Evolutionary conservation across 768 basidiomycete genomes (phyloP), one percentile per base, ranked within the genome.

Genomic region (Phanerochaete sordida): DNA sequence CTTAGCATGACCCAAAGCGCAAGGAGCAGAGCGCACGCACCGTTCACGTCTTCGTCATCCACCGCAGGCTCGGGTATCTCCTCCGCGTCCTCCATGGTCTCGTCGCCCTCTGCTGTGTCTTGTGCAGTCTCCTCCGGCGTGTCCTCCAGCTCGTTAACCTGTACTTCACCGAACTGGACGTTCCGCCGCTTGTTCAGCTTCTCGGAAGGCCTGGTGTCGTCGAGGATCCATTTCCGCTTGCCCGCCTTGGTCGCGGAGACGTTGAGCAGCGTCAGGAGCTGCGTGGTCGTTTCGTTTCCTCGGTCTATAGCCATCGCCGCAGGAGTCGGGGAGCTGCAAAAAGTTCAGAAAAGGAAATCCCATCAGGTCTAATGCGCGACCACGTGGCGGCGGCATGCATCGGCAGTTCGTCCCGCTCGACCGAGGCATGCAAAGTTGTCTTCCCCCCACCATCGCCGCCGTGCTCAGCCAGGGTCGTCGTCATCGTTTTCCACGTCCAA

Each of bases 191-290:
- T 90, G 77, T 92, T 91, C 50, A 90, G 77, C 69, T 92, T 93
- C 66, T 79, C 77, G 1, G 78, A 58, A 4, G 64, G 66, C 47
- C 58, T 64, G 19, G 79, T 75, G 0, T 80, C 78, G 21, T 72
- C 72, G 23, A 64, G 66, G 0, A 62, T 28, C 52, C 75, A 70
- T 66, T 82, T 84, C 26, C 83, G 75, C 67, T 88, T 92, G 28
- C 77, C 76, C 2, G 82, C 74, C 68, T 87, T 93, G 2, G 87
- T 84, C 0, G 92, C 91, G 33, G 92, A 93, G 2, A 95, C 90
- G 69, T 97, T 98, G 4, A 97, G 79, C 1, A 97, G 83, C 0
- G 95, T 96, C 28, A 97, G 74, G 0, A 97, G 84, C 52, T 86
- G 86, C 47, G 91, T 93, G 1, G 86, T 91, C 11, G 87, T 84